A percentile compares a stretch with the other conserved stretches of the same genome.
phyloP scores from a whole-genome alignment of 2,329 filamentous ascomycete species.

The Calonectria multiphialidica region DNA sequence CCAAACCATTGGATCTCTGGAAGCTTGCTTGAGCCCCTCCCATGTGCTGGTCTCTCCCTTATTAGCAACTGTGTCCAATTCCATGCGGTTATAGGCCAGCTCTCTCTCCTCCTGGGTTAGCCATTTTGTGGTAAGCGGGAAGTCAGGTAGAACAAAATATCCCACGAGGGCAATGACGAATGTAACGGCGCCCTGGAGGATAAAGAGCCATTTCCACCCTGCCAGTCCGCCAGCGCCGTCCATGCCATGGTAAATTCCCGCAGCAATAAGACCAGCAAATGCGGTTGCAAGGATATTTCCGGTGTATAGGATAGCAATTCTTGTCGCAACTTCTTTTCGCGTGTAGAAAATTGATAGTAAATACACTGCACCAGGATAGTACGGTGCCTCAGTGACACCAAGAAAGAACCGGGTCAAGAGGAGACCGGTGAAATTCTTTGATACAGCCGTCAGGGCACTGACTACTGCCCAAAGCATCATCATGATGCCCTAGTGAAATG shows the following conservation, averaged over 20 bases:
- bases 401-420: constrained; percentile 60
- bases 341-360: constrained; percentile 68
- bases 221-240: constrained; percentile 41
- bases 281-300: constrained; percentile 51
- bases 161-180: constrained; percentile 42
- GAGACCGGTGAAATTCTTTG: constrained; percentile 61
- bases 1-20: constrained; percentile 60
- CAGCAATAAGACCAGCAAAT: constrained; percentile 59
- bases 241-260: constrained; percentile 53
- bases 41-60: constrained; percentile 54
- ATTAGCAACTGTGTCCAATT: constrained; percentile 60
- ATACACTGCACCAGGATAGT: constrained; percentile 51
- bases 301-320: constrained; percentile 59
- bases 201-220: constrained; percentile 65
- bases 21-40: constrained; percentile 58
- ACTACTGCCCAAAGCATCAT: constrained; percentile 63
- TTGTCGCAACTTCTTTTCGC: constrained; percentile 58
- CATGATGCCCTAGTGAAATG: constrained; percentile 46
- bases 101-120: constrained; percentile 59
- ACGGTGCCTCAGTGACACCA: constrained; percentile 56
- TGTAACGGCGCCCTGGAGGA: constrained; percentile 70
- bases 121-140: constrained; percentile 56
- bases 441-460: constrained; percentile 59
- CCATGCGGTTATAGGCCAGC: constrained; percentile 55
- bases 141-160: constrained; percentile 49